Evolutionary conservation across 1,139 yeast species (phyloP).

Genomic region (Yamadazyma epiphylla): DNA sequence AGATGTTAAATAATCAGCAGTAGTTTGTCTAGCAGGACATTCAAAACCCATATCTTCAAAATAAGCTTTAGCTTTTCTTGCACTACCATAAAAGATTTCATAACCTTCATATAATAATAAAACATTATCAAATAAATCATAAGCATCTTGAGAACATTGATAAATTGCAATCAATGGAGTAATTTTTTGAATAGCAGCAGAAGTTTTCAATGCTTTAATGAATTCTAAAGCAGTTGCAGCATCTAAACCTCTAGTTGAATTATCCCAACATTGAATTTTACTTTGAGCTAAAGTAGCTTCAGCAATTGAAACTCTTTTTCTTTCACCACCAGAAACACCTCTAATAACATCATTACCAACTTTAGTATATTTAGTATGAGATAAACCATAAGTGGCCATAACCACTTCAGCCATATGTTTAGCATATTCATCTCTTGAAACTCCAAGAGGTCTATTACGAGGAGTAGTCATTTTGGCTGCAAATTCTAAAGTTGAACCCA

Average conservation of each 20-base stretch:
- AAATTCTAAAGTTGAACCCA: slow-evolving; percentile 47
- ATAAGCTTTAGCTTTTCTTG: slow-evolving; percentile 40
- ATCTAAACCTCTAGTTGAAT: slow-evolving; percentile 60
- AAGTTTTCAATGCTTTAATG: slow-evolving; percentile 60
- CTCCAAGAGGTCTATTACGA: slow-evolving; percentile 30
- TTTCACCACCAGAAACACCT: slow-evolving; percentile 44
- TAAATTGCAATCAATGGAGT: slow-evolving; percentile 76
- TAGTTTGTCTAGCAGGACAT: slow-evolving; percentile 74
- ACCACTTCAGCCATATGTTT: slow-evolving; percentile 39
- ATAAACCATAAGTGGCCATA: slow-evolving; percentile 40
- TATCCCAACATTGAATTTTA: slow-evolving; percentile 55
- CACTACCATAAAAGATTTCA: slow-evolving; percentile 71
- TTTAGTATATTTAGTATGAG: slow-evolving; percentile 30
- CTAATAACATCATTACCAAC: slow-evolving; percentile 36
- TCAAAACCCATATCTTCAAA: slow-evolving; percentile 48
- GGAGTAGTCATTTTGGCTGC: slow-evolving; percentile 43
- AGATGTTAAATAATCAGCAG: slow-evolving; percentile 79
- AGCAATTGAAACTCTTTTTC: slow-evolving; percentile 44
- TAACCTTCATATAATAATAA: slow-evolving; percentile 71
- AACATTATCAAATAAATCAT: slow-evolving; percentile 66
- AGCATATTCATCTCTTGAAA: slow-evolving; percentile 37
- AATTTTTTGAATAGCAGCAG: slow-evolving; percentile 54
- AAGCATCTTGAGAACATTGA: slow-evolving; percentile 79
- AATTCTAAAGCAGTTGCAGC: slow-evolving; percentile 69
- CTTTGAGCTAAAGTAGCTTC: slow-evolving; percentile 38